phyloP scores from a whole-genome alignment of 2,329 filamentous ascomycete species.

The Hirsutella minnesotensis region DNA sequence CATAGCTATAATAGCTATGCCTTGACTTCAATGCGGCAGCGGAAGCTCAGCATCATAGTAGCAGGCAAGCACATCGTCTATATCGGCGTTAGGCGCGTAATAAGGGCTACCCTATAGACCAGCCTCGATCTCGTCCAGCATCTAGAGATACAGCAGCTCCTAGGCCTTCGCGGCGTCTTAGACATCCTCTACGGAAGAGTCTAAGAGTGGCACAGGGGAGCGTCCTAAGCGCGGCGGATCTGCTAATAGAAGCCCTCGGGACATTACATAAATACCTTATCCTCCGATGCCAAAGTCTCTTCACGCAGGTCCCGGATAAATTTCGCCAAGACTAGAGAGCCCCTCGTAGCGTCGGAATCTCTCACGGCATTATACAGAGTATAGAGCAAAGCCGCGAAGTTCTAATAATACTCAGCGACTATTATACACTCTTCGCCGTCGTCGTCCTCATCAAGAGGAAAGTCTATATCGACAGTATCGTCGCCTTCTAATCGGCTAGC shows the following conservation, averaged over 20 bases:
- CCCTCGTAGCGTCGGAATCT: constrained; percentile 4
- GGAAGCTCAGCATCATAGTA: too few species aligned
- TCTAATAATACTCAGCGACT: constrained; percentile 4
- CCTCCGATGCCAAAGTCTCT: constrained; percentile 1
- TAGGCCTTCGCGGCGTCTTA: constrained; percentile 3
- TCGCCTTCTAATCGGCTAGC: too few species aligned
- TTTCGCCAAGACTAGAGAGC: constrained; percentile 3
- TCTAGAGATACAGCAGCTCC: constrained; percentile 4
- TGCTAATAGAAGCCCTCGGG: constrained; percentile 3
- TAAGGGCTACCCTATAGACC: too few species aligned
- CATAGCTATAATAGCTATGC: too few species aligned
- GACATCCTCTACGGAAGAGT: constrained; percentile 1
- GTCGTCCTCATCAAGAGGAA: constrained; percentile 3
- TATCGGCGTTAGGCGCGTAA: too few species aligned
- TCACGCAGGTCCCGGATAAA: constrained; percentile 2
- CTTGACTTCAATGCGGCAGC: too few species aligned
- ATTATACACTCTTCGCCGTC: neutral
- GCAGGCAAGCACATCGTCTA: too few species aligned
- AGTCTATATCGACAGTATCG: too few species aligned
- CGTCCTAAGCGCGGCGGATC: constrained; percentile 3
- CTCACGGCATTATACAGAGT: constrained; percentile 4
- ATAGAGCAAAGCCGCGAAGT: constrained; percentile 3
- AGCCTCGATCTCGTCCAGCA: constrained; percentile 1
- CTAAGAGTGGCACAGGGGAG: neutral
- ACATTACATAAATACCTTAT: constrained; percentile 2